Evolutionary conservation across 78 protist genomes (phyloP), one percentile per base, ranked within the genome.

Genomic region (Anaeramoeba ignava): DNA sequence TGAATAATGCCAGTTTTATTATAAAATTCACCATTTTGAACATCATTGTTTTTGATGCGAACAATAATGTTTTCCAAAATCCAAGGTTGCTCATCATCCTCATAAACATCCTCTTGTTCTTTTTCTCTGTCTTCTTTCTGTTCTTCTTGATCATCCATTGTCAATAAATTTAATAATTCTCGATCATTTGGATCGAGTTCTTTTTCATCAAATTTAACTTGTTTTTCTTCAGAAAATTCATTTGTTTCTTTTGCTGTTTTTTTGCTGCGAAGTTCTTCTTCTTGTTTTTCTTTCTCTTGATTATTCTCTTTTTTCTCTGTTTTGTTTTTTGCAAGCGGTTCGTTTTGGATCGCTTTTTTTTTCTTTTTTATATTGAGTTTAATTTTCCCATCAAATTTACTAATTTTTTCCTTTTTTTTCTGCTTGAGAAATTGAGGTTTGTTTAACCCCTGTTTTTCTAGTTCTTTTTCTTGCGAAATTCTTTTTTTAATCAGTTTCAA

Each of bases 1-100:
- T 36, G 68, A 3, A 88, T 88, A 40, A 12, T n/a, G 41, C 88
- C 91, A 83, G 83, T 88, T 81, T 78, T 68, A 79, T 84, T 88
- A 86, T 88, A 85, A 84, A 80, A 88, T 39, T 0, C 0, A 3
- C 91, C 91, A 1, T 39, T 82, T 3, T 0, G 37, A 36, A 88
- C 81, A 82, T 1, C 0, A 81, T 85, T 42, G 82, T 82, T 38
- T 41, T 78, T 0, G 34, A 81, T 40, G 86, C 79, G 42, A 37
- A 88, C 91, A 31, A 86, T 84, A 12, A 86, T 34, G 2, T 37
- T 41, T 17, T 3, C 0, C 0, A 0, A 0, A 73, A 81, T 38
- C 85, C 80, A 42, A 38, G 2, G 67, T 73, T 37, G 0, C 81
- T 0, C 83, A 42, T 42, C 83, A 42, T 42, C 83, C 36, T 36